Percentiles rank a stretch among this genome's conserved stretches.
These are phyloP conservation scores for Ocimum tenuiflorum DNA, from an alignment of 257 asterid species.

Conservation along the genomic window DNA sequence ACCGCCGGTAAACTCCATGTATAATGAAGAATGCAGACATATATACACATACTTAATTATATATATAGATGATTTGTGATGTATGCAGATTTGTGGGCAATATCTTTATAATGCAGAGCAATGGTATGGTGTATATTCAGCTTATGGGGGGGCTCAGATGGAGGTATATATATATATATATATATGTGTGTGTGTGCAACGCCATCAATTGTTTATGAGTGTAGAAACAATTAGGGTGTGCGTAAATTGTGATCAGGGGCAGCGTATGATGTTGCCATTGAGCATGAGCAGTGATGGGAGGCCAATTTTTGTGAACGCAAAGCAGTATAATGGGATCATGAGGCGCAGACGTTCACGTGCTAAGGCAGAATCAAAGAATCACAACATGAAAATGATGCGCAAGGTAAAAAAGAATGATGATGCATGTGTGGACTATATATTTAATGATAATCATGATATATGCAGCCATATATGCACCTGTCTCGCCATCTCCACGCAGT, in stretches of 20 bases:
- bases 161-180: slow-evolving; percentile 20
- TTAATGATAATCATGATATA: no score
- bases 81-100: slow-evolving; percentile 40
- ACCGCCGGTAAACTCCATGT: slow-evolving; percentile 26
- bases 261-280: slow-evolving; percentile 57
- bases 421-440: no score
- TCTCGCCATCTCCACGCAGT: slow-evolving; percentile 93
- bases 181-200: no score
- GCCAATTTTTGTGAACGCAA: slow-evolving; percentile 64
- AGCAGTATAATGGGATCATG: slow-evolving; percentile 71
- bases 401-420: slow-evolving; percentile 33
- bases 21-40: background rate
- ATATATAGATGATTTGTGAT: background rate
- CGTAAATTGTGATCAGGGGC: slow-evolving; percentile 35
- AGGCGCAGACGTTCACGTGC: slow-evolving; percentile 71
- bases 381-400: slow-evolving; percentile 32
- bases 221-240: background rate
- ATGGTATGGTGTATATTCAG: slow-evolving; percentile 37
- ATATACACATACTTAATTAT: no score
- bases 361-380: slow-evolving; percentile 41
- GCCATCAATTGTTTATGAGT: no score
- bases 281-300: slow-evolving; percentile 42
- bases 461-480: slow-evolving; percentile 63
- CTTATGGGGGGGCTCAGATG: slow-evolving; percentile 36
- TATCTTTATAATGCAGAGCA: slow-evolving; percentile 43